Evolutionary conservation across 129 eudicot genomes (phyloP).

Genomic region (Helianthus tuberosus): DNA sequence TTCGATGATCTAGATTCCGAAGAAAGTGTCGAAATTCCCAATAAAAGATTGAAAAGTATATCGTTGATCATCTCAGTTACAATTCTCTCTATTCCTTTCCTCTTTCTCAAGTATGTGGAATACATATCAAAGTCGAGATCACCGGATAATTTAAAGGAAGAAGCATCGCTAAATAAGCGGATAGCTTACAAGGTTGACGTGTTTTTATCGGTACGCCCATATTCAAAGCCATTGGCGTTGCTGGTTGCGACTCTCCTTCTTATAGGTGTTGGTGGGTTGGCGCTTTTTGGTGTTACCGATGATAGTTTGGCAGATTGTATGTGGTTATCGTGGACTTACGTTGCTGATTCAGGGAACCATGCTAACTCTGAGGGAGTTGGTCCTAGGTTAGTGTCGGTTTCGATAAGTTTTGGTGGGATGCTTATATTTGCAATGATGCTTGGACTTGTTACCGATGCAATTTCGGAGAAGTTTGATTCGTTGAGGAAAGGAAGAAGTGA

Average conservation of each 20-base stretch:
- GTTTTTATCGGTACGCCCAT: conserved; percentile 71
- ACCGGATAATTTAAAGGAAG: conserved; percentile 55
- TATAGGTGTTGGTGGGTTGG: conserved; percentile 81
- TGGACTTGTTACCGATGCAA: conserved; percentile 92
- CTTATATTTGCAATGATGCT: conserved; percentile 98
- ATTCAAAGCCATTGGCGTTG: conserved; percentile 80
- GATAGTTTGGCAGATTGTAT: conserved; percentile 76
- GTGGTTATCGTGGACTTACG: conserved; percentile 88
- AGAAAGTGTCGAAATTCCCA: conserved; percentile 35
- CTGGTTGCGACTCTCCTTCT: conserved; percentile 76
- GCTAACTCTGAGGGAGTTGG: conserved; percentile 76
- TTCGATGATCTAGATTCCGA: conserved; percentile 24
- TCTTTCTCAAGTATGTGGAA: conserved; percentile 71
- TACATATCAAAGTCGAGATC: conserved; percentile 58
- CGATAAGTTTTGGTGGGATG: conserved; percentile 92
- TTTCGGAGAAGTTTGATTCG: conserved; percentile 89
- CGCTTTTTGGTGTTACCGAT: conserved; percentile 82
- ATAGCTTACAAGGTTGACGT: conserved; percentile 75
- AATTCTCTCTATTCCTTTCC: conserved; percentile 61
- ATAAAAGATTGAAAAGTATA: conserved; percentile 51
- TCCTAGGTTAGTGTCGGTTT: conserved; percentile 74
- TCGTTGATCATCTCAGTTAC: conserved; percentile 62
- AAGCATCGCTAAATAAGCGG: conserved; percentile 73
- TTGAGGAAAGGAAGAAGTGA: conserved; percentile 91
- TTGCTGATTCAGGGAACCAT: conserved; percentile 84